phyloP scores from a whole-genome alignment of 371 early-diverging fungal species.

The Mortierella sp. region DNA sequence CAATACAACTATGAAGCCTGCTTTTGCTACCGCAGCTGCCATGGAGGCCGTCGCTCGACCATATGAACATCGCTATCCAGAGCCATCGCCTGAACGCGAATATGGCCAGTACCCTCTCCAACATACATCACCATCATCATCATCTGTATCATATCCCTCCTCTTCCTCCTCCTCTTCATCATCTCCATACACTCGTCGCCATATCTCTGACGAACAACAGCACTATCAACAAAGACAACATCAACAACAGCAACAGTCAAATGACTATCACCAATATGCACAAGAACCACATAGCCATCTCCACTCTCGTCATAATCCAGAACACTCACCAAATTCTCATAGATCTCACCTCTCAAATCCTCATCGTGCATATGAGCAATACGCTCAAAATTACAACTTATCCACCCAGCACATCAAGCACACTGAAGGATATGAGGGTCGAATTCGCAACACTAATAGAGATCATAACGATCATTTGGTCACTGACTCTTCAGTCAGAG shows the following conservation, averaged over 20 bases:
- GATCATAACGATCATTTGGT: slow-evolving; percentile 51
- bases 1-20: slow-evolving; percentile 17
- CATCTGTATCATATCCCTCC: slow-evolving; percentile 5
- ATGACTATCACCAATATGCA: slow-evolving; percentile 7
- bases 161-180: slow-evolving; percentile 21
- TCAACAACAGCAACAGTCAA: slow-evolving; percentile 3
- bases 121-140: slow-evolving; percentile 13
- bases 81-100: slow-evolving; percentile 3
- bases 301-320: neutral
- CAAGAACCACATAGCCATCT: slow-evolving; percentile 5
- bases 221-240: slow-evolving; percentile 5
- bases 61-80: slow-evolving; percentile 25
- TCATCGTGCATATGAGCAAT: slow-evolving; percentile 24
- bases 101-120: slow-evolving; percentile 20
- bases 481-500: slow-evolving; percentile 30
- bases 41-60: slow-evolving; percentile 9
- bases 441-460: slow-evolving; percentile 44
- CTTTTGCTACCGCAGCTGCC: slow-evolving; percentile 18
- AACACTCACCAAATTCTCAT: neutral
- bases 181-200: slow-evolving; percentile 5
- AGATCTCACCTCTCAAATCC: neutral
- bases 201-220: slow-evolving; percentile 10
- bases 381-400: slow-evolving; percentile 13
- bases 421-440: slow-evolving; percentile 48
- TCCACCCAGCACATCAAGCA: slow-evolving; percentile 34